Evolutionary conservation across 345 rosid species (phyloP).

Genomic region (Sonneratia caseolaris): DNA sequence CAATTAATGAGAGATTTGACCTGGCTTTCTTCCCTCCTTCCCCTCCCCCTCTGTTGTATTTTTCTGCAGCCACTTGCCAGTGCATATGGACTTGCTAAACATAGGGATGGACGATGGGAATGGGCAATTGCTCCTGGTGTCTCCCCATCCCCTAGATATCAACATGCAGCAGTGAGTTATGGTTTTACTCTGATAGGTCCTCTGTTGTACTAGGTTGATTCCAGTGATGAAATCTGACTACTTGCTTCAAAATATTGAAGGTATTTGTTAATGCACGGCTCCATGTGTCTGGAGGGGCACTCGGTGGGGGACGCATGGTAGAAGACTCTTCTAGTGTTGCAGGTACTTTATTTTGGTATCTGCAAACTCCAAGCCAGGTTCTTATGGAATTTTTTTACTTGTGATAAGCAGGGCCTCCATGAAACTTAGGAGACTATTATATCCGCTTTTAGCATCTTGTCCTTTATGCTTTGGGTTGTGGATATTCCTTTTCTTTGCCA

Average conservation of each 20-base stretch:
- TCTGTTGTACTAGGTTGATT: not conserved
- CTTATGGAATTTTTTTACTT: not conserved
- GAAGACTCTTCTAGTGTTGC: conserved; percentile 99
- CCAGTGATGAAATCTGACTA: conserved; percentile 8
- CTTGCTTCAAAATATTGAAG: conserved; percentile 25
- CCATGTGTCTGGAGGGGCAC: conserved; percentile 99
- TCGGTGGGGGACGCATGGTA: conserved; percentile 99
- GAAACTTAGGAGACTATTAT: not conserved
- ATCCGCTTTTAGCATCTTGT: not conserved
- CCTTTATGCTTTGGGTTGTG: not conserved
- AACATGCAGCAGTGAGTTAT: conserved; percentile 92
- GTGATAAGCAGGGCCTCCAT: not conserved
- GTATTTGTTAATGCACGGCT: conserved; percentile 98
- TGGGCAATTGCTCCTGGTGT: conserved; percentile 99
- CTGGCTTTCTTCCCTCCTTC: not conserved
- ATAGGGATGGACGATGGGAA: conserved; percentile 99
- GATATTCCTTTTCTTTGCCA: not conserved
- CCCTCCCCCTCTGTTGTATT: conserved; percentile 1
- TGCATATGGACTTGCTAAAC: conserved; percentile 99
- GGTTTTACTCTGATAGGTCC: not conserved
- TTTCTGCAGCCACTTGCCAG: conserved; percentile 79
- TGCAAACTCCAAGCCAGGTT: not conserved
- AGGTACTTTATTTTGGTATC: conserved; percentile 37
- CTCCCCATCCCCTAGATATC: conserved; percentile 97
- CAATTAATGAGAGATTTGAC: not conserved